A percentile compares a stretch with the other conserved stretches of the same genome.
These are phyloP conservation scores for Alternaria tenuissima DNA, from an alignment of 2,329 filamentous ascomycete species.

Conservation along the genomic window DNA sequence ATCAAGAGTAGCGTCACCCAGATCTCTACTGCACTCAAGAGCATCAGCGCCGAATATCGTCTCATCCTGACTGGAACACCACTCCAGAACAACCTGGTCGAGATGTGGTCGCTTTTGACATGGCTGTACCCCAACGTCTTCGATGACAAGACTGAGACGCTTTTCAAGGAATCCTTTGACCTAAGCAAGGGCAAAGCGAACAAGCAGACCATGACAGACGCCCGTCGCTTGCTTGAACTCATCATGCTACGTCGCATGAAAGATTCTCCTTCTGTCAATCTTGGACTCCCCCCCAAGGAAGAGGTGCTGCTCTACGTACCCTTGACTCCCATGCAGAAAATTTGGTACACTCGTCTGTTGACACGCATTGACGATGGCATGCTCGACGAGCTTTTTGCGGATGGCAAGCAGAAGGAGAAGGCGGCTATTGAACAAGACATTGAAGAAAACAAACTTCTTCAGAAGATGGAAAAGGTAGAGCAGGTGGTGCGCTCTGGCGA, in stretches of 20 bases:
- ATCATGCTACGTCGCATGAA: conserved; percentile 69
- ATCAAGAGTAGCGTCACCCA: conserved; percentile 82
- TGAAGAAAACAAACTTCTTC: conserved; percentile 47
- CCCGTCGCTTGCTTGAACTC: conserved; percentile 62
- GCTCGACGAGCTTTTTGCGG: conserved; percentile 62
- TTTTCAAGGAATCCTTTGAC: conserved; percentile 66
- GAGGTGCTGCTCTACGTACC: conserved; percentile 67
- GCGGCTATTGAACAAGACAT: conserved; percentile 49
- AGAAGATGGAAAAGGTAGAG: conserved; percentile 45
- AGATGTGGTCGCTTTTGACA: conserved; percentile 66
- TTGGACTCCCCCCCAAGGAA: conserved; percentile 65
- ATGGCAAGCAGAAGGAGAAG: conserved; percentile 56
- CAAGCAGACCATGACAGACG: conserved; percentile 61
- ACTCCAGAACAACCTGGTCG: conserved; percentile 65
- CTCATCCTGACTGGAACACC: conserved; percentile 64
- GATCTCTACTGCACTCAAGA: conserved; percentile 54
- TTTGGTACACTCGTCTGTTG: conserved; percentile 66
- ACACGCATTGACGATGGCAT: conserved; percentile 62
- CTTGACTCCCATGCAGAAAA: conserved; percentile 65
- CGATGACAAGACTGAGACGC: conserved; percentile 56
- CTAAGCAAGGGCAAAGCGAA: conserved; percentile 63
- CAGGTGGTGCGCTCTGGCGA: conserved; percentile 29
- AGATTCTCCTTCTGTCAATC: conserved; percentile 61
- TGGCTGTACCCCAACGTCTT: conserved; percentile 69
- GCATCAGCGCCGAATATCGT: conserved; percentile 58